A percentile compares a stretch with the other conserved stretches of the same genome.
Evolutionary conservation across 2,329 filamentous ascomycete species (phyloP).

Genomic region (Macrophomina tecta): DNA sequence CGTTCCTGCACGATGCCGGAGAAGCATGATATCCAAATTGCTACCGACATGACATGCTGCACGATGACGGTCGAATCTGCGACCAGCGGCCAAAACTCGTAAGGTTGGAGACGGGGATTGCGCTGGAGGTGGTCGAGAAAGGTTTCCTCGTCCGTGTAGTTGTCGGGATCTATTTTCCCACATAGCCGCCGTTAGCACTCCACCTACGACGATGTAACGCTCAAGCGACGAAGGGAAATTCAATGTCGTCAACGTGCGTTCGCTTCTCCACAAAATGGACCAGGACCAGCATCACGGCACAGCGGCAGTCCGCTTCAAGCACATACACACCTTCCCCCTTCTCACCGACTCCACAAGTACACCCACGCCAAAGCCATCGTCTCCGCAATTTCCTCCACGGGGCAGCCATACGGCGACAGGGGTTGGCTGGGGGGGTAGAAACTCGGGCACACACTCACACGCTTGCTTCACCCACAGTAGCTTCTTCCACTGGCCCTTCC

Average conservation of each 20-base stretch:
- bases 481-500: constrained; percentile 88
- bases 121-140: constrained; percentile 95
- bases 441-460: constrained; percentile 60
- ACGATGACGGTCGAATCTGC: constrained; percentile 96
- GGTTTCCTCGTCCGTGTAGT: constrained; percentile 96
- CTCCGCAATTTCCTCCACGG: not conserved
- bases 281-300: not conserved
- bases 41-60: constrained; percentile 93
- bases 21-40: constrained; percentile 94
- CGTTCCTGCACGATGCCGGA: constrained; percentile 86
- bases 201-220: not conserved
- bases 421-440: too few relatives aligned
- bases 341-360: too few relatives aligned
- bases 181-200: not conserved
- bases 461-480: constrained; percentile 97
- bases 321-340: too few relatives aligned
- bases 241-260: too few relatives aligned
- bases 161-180: constrained; percentile 81
- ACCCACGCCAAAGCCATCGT: too few relatives aligned
- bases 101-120: constrained; percentile 90
- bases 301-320: too few relatives aligned
- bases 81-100: constrained; percentile 97
- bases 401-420: not conserved
- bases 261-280: too few relatives aligned
- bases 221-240: constrained; percentile 7